Evolutionary conservation across 2,329 filamentous ascomycete genomes (phyloP), one percentile per base, ranked within the genome.

Genomic region (Ceratocystis albifundus): DNA sequence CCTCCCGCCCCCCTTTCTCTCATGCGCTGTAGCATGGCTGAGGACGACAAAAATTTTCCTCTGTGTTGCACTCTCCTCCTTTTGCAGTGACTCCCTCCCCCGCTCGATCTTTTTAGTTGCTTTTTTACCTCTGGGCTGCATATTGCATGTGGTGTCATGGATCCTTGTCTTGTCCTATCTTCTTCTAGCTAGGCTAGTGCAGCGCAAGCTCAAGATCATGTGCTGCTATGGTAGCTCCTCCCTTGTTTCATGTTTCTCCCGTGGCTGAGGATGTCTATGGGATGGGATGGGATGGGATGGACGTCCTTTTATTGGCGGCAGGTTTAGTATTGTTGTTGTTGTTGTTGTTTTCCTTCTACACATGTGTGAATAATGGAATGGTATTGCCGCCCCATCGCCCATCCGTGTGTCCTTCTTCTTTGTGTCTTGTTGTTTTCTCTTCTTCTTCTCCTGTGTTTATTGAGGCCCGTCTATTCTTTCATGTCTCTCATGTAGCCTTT

Each of bases 71-170:
- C 48, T 53, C 48, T 25, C 22, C 48, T 53, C 48, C 48, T 22
- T 22, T 48, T 41, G 3, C 36, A 3, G 10, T 4, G 12, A 15
- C 46, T 53, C 20, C n/a, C 46, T 53, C 20, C n/a, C 20, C n/a
- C 48, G n/a, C 48, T 53, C 48, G 20, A 28, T 30, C 7, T 30
- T 59, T 59, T 28, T 59, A 1, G 55, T 6, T 32, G 32, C 17
- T 32, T 59, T 59, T 20, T 32, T 59, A n/a, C 8, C 55, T 59
- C 20, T 36, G 55, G 55, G 55, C 28, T 59, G 55, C 55, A 59
- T 59, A 59, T 59, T 59, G 55, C 28, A 59, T 59, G 55, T 28
- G 4, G 55, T 25, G 25, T 8, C 20, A 15, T 15, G 50, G 12
- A 20, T 5, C 50, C 20, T 55, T 55, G 22, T 12, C 12, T 25